Percentiles rank a stretch among this genome's conserved stretches.
phyloP scores from a whole-genome alignment of 352 stramenopile species.

The Phytophthora agathidicida region DNA sequence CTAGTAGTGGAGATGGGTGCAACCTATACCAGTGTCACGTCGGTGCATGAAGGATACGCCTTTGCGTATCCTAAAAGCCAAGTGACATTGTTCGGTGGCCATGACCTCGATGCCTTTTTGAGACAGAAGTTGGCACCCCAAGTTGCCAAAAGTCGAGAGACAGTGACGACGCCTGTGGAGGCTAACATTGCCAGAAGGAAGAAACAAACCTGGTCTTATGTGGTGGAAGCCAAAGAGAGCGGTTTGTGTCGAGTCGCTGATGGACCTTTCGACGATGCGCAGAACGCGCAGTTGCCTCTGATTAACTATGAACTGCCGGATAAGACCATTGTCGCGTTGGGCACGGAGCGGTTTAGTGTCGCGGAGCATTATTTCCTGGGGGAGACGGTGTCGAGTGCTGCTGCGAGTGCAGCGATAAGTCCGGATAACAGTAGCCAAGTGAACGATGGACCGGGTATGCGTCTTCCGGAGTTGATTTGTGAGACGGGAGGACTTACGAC shows the following conservation, averaged over 20 bases:
- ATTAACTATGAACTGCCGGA: conserved; percentile 86
- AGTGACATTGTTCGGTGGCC: conserved; percentile 60
- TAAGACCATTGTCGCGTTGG: conserved; percentile 83
- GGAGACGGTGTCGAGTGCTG: conserved; percentile 13
- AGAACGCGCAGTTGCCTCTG: conserved; percentile 75
- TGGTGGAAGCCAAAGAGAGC: conserved; percentile 78
- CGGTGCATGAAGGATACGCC: conserved; percentile 81
- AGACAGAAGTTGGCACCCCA: conserved; percentile 57
- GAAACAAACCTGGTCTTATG: conserved; percentile 59
- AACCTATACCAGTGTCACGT: conserved; percentile 79
- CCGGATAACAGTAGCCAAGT: conserved; percentile 3
- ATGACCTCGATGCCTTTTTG: conserved; percentile 73
- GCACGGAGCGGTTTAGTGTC: conserved; percentile 88
- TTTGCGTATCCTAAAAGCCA: conserved; percentile 71
- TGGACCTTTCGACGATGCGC: conserved; percentile 65
- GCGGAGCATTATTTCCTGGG: conserved; percentile 88
- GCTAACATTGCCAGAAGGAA: conserved; percentile 35
- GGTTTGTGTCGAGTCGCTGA: conserved; percentile 76
- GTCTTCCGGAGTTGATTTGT: conserved; percentile 67
- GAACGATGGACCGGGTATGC: conserved; percentile 41
- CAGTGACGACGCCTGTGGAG: conserved; percentile 21
- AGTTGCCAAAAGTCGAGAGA: conserved; percentile 23
- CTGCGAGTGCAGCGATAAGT: background rate
- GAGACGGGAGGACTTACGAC: conserved; percentile 65
- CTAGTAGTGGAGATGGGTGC: conserved; percentile 83